Evolutionary conservation across 1,284 basidiomycete genomes (phyloP).

Genomic region (Rhizopogon parksii): DNA sequence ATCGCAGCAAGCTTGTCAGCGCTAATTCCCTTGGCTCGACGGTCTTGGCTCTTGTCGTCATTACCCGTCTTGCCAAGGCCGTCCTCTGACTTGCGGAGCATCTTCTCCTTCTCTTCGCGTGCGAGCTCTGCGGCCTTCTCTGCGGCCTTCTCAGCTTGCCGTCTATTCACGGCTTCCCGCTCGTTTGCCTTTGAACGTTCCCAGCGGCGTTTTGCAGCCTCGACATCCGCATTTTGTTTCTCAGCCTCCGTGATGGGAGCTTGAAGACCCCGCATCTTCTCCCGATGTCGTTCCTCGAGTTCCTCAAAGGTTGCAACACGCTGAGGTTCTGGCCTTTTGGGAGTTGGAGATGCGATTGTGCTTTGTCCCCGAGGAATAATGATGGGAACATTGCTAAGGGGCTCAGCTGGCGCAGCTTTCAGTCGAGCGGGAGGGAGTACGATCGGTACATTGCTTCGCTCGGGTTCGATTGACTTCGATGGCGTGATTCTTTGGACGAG

Average conservation of each 20-base stretch:
- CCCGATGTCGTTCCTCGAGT: constrained; percentile 71
- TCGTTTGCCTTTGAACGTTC: constrained; percentile 65
- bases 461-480: constrained; percentile 22
- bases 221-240: constrained; percentile 63
- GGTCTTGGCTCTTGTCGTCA: constrained; percentile 27
- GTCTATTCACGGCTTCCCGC: constrained; percentile 57
- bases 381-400: constrained; percentile 18
- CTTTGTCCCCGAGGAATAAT: constrained; percentile 27
- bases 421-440: constrained; percentile 25
- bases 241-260: constrained; percentile 66
- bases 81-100: constrained; percentile 40
- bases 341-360: constrained; percentile 35
- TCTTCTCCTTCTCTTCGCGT: constrained; percentile 35
- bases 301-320: constrained; percentile 73
- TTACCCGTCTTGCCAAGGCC: constrained; percentile 26
- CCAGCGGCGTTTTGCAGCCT: constrained; percentile 67
- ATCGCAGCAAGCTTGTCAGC: constrained; percentile 49
- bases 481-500: constrained; percentile 60
- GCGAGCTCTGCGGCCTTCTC: constrained; percentile 55
- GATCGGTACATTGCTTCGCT: constrained; percentile 22
- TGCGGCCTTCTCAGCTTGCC: constrained; percentile 65
- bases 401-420: constrained; percentile 17
- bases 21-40: constrained; percentile 48
- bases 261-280: constrained; percentile 71
- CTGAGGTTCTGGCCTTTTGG: constrained; percentile 38